Conservation (phyloP, 148 eudicot species). For the Mesembryanthemum crystallinum region DNA sequence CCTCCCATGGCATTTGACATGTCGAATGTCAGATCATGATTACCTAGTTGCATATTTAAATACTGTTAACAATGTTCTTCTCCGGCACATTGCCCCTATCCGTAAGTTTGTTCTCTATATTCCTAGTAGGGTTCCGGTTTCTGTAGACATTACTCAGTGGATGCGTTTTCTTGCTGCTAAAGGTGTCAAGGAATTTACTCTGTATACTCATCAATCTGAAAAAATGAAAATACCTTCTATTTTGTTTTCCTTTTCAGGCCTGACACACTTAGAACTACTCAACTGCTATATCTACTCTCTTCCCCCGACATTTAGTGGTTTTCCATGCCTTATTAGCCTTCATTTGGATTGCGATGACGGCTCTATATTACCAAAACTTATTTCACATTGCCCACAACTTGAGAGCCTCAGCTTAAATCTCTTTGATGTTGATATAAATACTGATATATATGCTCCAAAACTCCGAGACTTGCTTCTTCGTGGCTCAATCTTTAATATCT, state of each 20-base stretch:
- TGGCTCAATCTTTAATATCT: neutral
- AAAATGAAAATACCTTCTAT: conserved; percentile 10
- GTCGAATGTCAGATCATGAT: too few species aligned
- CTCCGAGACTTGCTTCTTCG: conserved; percentile 9
- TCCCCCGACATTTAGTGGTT: conserved; percentile 15
- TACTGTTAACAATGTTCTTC: conserved; percentile 4
- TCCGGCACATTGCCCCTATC: conserved; percentile 9
- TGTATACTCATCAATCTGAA: too few species aligned
- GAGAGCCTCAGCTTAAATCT: neutral
- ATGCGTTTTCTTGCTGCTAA: neutral
- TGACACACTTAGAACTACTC: conserved; percentile 4
- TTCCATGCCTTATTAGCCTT: conserved; percentile 18
- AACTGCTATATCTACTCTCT: neutral
- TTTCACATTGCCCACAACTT: conserved; percentile 13
- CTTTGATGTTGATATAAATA: neutral
- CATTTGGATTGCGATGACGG: neutral
- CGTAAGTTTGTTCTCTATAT: conserved; percentile 6
- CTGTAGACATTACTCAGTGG: conserved; percentile 9
- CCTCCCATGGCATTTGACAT: neutral
- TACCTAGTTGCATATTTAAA: neutral
- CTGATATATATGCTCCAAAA: conserved; percentile 2
- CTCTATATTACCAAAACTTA: conserved; percentile 6
- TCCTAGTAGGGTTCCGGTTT: conserved; percentile 10
- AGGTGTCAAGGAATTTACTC: conserved; percentile 6
- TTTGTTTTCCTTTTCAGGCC: conserved; percentile 9